Conservation (phyloP, 2,329 filamentous ascomycete species). For the Aspergillus candidus region DNA sequence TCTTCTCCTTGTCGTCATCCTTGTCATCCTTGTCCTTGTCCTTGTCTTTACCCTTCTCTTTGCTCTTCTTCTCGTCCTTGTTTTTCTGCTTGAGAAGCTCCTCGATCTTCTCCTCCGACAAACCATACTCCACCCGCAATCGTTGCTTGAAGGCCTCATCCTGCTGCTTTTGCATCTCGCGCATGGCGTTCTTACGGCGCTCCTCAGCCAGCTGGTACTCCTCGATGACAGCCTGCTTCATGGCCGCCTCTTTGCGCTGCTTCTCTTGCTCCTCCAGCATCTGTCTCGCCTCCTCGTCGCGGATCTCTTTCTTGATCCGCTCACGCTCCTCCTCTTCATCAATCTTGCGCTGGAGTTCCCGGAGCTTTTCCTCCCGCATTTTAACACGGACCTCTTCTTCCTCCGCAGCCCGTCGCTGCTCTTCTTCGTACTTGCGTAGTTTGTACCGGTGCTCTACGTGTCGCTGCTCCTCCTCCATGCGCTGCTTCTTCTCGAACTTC, state of each 20-base stretch:
- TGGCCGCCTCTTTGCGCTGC: constrained; percentile 24
- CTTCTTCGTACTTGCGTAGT: constrained; percentile 11
- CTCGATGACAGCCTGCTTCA: constrained; percentile 39
- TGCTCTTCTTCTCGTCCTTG: constrained; percentile 23
- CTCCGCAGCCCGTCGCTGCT: constrained; percentile 23
- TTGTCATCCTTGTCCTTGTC: constrained; percentile 33
- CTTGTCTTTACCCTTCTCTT: constrained; percentile 26
- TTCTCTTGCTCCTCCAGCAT: constrained; percentile 30
- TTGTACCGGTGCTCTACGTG: constrained; percentile 13
- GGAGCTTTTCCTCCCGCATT: constrained; percentile 25
- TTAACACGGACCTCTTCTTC: constrained; percentile 28
- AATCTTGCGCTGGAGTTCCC: constrained; percentile 28
- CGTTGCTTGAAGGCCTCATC: constrained; percentile 32
- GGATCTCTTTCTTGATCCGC: constrained; percentile 28
- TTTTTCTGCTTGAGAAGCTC: constrained; percentile 36
- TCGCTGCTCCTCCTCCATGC: constrained; percentile 23
- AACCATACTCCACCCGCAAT: constrained; percentile 35
- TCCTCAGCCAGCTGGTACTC: constrained; percentile 32
- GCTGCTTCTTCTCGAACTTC: constrained; percentile 38
- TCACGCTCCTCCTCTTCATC: constrained; percentile 45
- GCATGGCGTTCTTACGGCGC: constrained; percentile 21
- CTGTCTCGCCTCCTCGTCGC: constrained; percentile 42
- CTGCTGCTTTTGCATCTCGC: constrained; percentile 27
- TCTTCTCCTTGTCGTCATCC: constrained; percentile 26
- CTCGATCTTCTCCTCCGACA: constrained; percentile 39